Base-by-base conservation (phyloP, 2,329 filamentous ascomycete species). In the Xylariaceae sp. region DNA sequence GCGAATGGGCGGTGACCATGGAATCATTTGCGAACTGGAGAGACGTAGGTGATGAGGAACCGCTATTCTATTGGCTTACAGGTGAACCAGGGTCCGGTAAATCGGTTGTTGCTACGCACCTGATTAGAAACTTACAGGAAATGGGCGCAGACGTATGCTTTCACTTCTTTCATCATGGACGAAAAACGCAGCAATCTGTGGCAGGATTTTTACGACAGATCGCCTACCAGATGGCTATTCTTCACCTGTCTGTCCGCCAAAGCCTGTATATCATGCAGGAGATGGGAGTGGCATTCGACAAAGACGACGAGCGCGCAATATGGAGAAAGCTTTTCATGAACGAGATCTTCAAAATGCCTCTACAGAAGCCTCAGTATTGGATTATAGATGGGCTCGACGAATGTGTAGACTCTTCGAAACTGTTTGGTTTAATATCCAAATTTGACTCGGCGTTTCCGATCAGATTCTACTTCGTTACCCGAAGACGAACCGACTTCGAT, bases 301-400 rank as follows among this genome's bases (percentile, higher is more conserved):
- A 19, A 14, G 36, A 40, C n/a, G 23, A 47, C 19, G 23, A 29
- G 14, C 33, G 50, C 14, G 19, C 40, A 3, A 28, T 53, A 36
- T 53, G 50, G 50, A 21, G 50, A 8, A 28, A 16, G 9, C 24
- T 46, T 3, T 53, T 53, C 31, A 2, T 46, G 26, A 39, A 31
- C 19, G 41, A 26, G 6, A 46, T 53, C 14, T 53, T 53, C 7
- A 4, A 21, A 23, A 23, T 24, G 2, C 11, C 17, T 5, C 24
- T 19, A 9, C 12, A 28, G 2, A 23, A n/a, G 6, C 28, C 28
- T 12, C 33, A 47, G 11, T 54, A 41, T 19, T 54, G 51, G 51
- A n/a, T 54, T 16, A 46, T 54, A 12, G 51, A 54, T 39, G 50
- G 50, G n/a, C n/a, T 53, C 6, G 40, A 53, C 41, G 50, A 53